Percentiles rank a stretch among this genome's conserved stretches.
Conservation (phyloP, 2,329 filamentous ascomycete species). For the Cladosporium sp. region DNA sequence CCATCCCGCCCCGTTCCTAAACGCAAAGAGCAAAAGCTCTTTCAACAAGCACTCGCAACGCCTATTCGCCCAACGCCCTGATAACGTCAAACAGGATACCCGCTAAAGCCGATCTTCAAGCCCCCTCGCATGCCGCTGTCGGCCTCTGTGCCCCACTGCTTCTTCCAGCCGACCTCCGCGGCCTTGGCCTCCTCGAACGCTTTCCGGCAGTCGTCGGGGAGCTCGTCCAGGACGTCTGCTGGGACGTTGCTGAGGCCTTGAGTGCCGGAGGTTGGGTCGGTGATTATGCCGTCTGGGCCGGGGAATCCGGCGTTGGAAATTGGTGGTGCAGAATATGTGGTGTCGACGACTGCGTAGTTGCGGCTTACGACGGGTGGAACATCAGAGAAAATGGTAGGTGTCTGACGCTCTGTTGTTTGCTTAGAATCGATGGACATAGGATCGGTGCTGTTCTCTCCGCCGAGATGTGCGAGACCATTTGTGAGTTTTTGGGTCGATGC, state of each 20-base stretch:
- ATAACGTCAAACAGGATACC: conserved; percentile 42
- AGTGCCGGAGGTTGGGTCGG: conserved; percentile 39
- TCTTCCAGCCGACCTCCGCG: conserved; percentile 66
- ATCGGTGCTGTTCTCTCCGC: conserved; percentile 10
- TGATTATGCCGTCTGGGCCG: conserved; percentile 48
- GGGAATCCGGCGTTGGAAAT: conserved; percentile 54
- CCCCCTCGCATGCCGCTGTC: conserved; percentile 44
- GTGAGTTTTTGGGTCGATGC: conserved; percentile 20
- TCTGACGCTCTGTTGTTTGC: not conserved
- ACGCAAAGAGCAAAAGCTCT: not conserved
- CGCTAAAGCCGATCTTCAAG: conserved; percentile 43
- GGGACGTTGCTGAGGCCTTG: conserved; percentile 58
- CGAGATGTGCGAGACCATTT: conserved; percentile 12
- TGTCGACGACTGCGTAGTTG: conserved; percentile 59
- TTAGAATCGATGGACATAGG: conserved; percentile 12
- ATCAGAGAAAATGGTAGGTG: conserved; percentile 8
- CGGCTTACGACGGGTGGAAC: conserved; percentile 54
- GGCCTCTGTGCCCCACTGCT: conserved; percentile 65
- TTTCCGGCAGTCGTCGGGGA: conserved; percentile 63
- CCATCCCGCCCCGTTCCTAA: not conserved
- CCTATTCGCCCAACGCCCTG: conserved; percentile 32
- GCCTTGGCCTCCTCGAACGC: conserved; percentile 64
- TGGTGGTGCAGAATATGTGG: conserved; percentile 52
- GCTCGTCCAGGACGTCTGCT: conserved; percentile 58
- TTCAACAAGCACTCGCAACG: conserved; percentile 12